Evolutionary conservation across 2,329 filamentous ascomycete genomes (phyloP), one percentile per base, ranked within the genome.

Genomic region (Clarireedia monteithiana): DNA sequence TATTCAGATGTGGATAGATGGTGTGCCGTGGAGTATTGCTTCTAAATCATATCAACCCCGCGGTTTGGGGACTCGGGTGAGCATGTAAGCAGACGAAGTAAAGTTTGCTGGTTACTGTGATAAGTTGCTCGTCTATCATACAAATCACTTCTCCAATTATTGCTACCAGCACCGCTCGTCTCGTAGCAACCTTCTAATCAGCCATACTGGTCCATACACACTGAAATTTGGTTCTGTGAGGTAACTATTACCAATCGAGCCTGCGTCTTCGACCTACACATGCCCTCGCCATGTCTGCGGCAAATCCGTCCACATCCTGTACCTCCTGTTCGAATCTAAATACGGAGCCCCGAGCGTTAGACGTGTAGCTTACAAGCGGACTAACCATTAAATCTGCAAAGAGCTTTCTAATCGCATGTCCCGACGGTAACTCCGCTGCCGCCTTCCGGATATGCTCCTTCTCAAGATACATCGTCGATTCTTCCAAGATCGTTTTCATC

Each of bases 201-300:
- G 20, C 3, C 5, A 9, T 3, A 7, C 0, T 7, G 6, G 0
- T 3, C 5, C 2, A 7, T 30, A 7, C 1, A 30, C 5, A 3
- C 10, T 10, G n/a, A 40, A 40, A 42, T 2, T 20, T n/a, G 15
- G 14, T 15, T 15, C 5, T 6, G 39, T 42, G 17, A 42, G 15
- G 20, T 20, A 20, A 20, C 20, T 20, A 20, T 20, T n/a, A n/a
- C n/a, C n/a, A n/a, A n/a, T n/a, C n/a, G n/a, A n/a, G n/a, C n/a
- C n/a, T 20, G 20, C 20, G 20, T 20, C 20, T 20, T 20, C 20
- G 20, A 20, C 7, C 39, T 5, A 42, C n/a, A 42, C 2, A 34
- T 14, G 39, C 39, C 39, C 17, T 42, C 15, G 17, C 15, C 15
- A 42, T n/a, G 6, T 42, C 39, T 20, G 39, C 39, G 4, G 39